Evolutionary conservation across 1,284 basidiomycete species (phyloP).

Genomic region (Pyrrhoderma lamaoense): DNA sequence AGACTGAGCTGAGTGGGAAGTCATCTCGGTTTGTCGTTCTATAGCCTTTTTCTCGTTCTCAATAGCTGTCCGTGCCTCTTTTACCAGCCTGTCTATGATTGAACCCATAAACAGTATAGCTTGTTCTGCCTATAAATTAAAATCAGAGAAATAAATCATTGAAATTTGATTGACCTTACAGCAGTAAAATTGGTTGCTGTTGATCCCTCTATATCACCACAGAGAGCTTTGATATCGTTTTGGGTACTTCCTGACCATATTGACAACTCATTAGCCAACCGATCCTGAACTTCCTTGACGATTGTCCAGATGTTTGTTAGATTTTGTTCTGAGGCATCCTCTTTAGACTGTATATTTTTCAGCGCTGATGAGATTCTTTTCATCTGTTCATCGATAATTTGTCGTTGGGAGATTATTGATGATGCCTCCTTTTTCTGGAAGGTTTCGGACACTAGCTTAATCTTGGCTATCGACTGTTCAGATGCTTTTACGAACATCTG

Average conservation of each 20-base stretch:
- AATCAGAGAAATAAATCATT: constrained; percentile 9
- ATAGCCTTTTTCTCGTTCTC: constrained; percentile 47
- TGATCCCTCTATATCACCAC: constrained; percentile 36
- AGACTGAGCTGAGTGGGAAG: constrained; percentile 42
- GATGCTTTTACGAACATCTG: constrained; percentile 57
- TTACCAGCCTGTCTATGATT: constrained; percentile 54
- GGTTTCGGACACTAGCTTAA: constrained; percentile 50
- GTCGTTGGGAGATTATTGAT: constrained; percentile 39
- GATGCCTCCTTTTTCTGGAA: constrained; percentile 49
- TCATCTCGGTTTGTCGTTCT: constrained; percentile 42
- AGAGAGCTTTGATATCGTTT: constrained; percentile 40
- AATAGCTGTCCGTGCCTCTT: constrained; percentile 52
- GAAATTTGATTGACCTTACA: no score
- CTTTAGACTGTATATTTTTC: constrained; percentile 40
- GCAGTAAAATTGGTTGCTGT: constrained; percentile 33
- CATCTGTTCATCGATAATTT: constrained; percentile 55
- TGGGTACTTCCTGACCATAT: constrained; percentile 49
- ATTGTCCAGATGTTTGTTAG: constrained; percentile 30
- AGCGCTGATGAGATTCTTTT: constrained; percentile 51
- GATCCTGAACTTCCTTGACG: constrained; percentile 46
- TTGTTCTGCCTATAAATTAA: constrained; percentile 39
- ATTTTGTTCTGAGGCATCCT: constrained; percentile 16
- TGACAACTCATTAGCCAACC: constrained; percentile 44
- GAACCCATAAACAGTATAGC: constrained; percentile 43
- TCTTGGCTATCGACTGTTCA: constrained; percentile 41